These are phyloP conservation scores for Delonix regia DNA, from an alignment of 306 rosid genomes.

Conservation along the genomic window DNA sequence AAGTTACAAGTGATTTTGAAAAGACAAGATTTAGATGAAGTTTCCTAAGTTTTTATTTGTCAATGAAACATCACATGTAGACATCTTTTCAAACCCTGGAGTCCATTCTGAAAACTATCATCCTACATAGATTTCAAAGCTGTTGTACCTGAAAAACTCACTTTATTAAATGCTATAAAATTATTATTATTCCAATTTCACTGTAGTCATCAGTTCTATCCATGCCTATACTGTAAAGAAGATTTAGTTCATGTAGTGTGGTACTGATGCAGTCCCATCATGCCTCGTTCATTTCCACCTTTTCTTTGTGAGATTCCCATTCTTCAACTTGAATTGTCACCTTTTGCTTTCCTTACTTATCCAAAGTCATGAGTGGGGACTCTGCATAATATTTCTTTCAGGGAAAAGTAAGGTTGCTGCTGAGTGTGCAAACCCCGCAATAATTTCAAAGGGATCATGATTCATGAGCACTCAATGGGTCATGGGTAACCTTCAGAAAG, in stretches of 20 bases:
- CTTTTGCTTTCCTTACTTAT: constrained; percentile 49
- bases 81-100: not conserved
- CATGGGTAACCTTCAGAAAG: not conserved
- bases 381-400: constrained; percentile 23
- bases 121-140: not conserved
- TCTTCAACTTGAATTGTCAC: constrained; percentile 38
- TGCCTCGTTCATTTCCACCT: constrained; percentile 42
- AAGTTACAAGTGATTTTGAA: constrained; percentile 32
- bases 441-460: not conserved
- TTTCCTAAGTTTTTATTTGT: constrained; percentile 11
- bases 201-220: constrained; percentile 15
- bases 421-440: constrained; percentile 1
- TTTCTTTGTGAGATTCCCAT: constrained; percentile 17
- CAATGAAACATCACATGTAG: no score
- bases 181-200: not conserved
- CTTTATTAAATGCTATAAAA: not conserved
- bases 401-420: constrained; percentile 34
- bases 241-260: constrained; percentile 28
- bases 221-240: constrained; percentile 23
- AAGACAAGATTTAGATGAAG: constrained; percentile 19
- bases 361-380: constrained; percentile 38
- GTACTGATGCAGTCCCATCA: constrained; percentile 46
- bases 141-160: not conserved
- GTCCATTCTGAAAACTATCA: not conserved
- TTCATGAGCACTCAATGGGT: not conserved